Evolutionary conservation across 2,329 filamentous ascomycete genomes (phyloP).

Genomic region (Cladosporium velox): DNA sequence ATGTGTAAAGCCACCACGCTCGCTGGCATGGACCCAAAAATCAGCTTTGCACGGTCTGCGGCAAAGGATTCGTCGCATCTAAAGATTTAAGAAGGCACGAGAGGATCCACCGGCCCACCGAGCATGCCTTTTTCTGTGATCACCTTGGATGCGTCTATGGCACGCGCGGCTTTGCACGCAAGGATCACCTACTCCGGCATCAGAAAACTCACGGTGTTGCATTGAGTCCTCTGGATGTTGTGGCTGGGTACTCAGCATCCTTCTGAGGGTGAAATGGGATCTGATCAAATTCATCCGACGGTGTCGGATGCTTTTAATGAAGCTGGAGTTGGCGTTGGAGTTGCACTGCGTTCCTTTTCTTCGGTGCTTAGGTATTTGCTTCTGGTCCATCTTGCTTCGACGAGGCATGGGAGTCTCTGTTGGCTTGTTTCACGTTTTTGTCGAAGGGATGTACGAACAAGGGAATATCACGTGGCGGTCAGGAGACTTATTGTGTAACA

Average conservation of each 20-base stretch:
- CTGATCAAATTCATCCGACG: neutral
- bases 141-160: neutral
- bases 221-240: neutral
- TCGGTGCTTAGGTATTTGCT: neutral
- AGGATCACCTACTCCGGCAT: slow-evolving; percentile 13
- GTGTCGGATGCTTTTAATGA: no score
- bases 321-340: neutral
- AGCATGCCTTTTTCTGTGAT: slow-evolving; percentile 1
- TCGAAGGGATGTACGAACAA: neutral
- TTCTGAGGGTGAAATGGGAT: neutral
- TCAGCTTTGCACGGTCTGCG: neutral
- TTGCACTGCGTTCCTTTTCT: neutral
- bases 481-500: neutral
- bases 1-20: slow-evolving; percentile 5
- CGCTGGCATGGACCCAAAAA: slow-evolving; percentile 11
- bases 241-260: neutral
- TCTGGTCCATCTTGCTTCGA: neutral
- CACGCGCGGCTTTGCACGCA: slow-evolving; percentile 2
- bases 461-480: neutral
- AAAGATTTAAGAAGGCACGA: slow-evolving; percentile 15
- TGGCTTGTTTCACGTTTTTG: neutral
- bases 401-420: neutral
- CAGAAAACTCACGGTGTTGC: neutral
- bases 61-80: slow-evolving; percentile 5
- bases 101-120: neutral